Conservation (phyloP, 192 early-diverging fungal genomes). For the Chytriomyces confervae region DNA sequence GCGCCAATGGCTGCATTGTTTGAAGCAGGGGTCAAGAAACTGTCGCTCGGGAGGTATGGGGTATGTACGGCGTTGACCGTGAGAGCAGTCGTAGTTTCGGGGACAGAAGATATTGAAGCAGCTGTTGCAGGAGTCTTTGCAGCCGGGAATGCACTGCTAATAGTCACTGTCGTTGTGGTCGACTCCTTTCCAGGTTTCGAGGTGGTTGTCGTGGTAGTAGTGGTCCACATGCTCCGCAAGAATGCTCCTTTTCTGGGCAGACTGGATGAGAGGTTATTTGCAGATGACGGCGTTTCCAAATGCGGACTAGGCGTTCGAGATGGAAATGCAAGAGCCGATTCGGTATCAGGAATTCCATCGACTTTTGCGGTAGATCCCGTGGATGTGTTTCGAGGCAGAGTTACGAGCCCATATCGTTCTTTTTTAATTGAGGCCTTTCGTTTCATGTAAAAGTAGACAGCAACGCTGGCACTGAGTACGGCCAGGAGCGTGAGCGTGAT, state of each 20-base stretch:
- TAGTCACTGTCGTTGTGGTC: slow-evolving; percentile 10
- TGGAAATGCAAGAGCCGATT: too few relatives aligned
- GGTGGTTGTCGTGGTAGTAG: slow-evolving; percentile 18
- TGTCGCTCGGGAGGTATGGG: slow-evolving; percentile 24
- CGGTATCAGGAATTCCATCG: too few relatives aligned
- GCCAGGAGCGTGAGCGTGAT: slow-evolving; percentile 16
- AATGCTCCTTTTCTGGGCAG: slow-evolving; percentile 4
- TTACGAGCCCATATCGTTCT: too few relatives aligned
- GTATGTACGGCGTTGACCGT: slow-evolving; percentile 3
- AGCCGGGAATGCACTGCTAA: not conserved
- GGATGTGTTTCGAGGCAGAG: too few relatives aligned
- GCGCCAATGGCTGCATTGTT: not conserved
- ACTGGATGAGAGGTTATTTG: too few relatives aligned
- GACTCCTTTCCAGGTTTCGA: not conserved
- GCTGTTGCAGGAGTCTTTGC: not conserved
- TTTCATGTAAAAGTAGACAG: slow-evolving; percentile 37
- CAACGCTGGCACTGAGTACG: not conserved
- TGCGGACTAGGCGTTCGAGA: too few relatives aligned
- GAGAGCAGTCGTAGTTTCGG: not conserved
- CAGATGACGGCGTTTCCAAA: too few relatives aligned
- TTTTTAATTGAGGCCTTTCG: slow-evolving; percentile 6
- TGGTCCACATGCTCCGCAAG: slow-evolving; percentile 20
- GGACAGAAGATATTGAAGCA: not conserved
- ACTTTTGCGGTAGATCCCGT: too few relatives aligned
- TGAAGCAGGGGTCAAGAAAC: slow-evolving; percentile 19